Conservation (phyloP, 2,329 filamentous ascomycete species). For the Neofusicoccum umdonicola region DNA sequence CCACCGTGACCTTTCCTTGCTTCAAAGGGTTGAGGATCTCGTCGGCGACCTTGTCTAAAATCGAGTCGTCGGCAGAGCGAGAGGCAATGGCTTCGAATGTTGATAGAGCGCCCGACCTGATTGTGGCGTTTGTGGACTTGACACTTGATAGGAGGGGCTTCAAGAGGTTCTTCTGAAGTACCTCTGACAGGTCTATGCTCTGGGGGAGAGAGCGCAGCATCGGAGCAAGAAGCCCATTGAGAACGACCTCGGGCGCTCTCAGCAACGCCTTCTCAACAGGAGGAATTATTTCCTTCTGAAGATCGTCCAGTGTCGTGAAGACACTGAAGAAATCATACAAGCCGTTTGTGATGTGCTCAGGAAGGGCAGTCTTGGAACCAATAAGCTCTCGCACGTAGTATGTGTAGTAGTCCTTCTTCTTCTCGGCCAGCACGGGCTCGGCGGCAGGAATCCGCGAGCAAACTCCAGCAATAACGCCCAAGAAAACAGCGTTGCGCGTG, state of each 20-base stretch:
- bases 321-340: conserved; percentile 78
- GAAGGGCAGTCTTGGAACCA: conserved; percentile 70
- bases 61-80: conserved; percentile 57
- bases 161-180: conserved; percentile 69
- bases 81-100: conserved; percentile 71
- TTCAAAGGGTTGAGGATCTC: conserved; percentile 80
- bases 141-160: conserved; percentile 87
- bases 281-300: conserved; percentile 73
- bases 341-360: conserved; percentile 68
- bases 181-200: conserved; percentile 72
- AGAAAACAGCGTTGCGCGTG: conserved; percentile 69
- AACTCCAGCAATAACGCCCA: conserved; percentile 86
- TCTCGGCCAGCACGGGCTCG: conserved; percentile 60
- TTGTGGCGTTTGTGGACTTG: conserved; percentile 80
- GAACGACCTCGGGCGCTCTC: conserved; percentile 83
- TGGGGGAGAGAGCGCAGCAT: conserved; percentile 68
- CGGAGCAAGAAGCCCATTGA: conserved; percentile 74
- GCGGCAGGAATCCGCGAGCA: conserved; percentile 67
- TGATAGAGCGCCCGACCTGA: conserved; percentile 71
- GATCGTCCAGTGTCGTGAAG: conserved; percentile 71
- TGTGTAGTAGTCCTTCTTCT: conserved; percentile 71
- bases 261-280: conserved; percentile 85
- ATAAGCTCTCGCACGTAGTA: conserved; percentile 87
- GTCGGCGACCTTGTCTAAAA: conserved; percentile 67
- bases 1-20: conserved; percentile 75